Evolutionary conservation across 805 yeast genomes (phyloP), one percentile per base, ranked within the genome.

Genomic region (Cyberlindnera sargentensis): DNA sequence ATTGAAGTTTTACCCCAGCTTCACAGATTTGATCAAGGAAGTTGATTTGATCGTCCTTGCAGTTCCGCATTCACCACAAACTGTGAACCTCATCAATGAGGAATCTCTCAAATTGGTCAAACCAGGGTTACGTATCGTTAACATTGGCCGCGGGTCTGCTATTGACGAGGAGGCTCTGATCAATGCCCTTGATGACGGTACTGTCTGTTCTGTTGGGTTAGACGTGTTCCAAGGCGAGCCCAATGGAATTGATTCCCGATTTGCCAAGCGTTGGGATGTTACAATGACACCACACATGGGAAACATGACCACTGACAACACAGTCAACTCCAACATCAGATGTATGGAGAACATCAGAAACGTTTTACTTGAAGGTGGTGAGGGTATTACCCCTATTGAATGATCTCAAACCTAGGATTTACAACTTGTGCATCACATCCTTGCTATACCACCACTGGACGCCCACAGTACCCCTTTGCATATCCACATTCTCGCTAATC

Each of bases 191-290:
- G 67, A 78, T 44, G 48, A 68, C 6, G 86, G 85, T 0, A 72
- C 76, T 43, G 68, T 84, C 2, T 60, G 72, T 4, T 75, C 80
- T 53, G 84, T 81, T 5, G 91, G 90, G 0, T 58, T 82, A 29
- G 95, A 85, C 54, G 95, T 85, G 3, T 83, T 66, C 56, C 78
- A 74, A 44, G 59, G 73, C 24, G 95, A 85, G 61, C 85, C 86
- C 3, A 38, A 51, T 0, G 30, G 39, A 20, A 70, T 80, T 15
- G 71, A 74, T 47, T 64, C 67, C 10, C 75, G 68, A 33, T 67
- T 82, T 36, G 51, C 72, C 25, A 63, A 65, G 6, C 70, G 90
- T 52, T 69, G 76, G 54, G 88, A 84, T 56, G 84, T 82, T n/a
- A 63, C 81, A 0, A 34, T 54, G 37, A 47, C 53, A 3, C 95